Conservation (phyloP, 331 rosid genomes). For the Spiraea crenata region DNA sequence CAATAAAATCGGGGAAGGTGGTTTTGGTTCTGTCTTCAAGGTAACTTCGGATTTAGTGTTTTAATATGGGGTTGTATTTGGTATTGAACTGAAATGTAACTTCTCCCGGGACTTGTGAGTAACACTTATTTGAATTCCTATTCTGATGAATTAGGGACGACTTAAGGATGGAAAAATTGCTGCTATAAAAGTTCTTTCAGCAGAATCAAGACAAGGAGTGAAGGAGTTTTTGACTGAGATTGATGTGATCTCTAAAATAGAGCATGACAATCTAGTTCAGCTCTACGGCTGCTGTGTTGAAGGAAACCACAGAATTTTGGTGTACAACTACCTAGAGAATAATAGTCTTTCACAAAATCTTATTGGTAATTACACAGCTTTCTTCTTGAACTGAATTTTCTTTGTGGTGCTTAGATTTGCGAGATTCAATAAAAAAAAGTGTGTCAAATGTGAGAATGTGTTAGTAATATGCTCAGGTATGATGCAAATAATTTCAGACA, state of each 20-base stretch:
- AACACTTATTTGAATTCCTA: conserved; percentile 19
- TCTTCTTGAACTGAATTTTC: neutral
- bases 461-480: neutral
- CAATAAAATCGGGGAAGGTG: conserved; percentile 96
- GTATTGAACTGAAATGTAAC: conserved; percentile 8
- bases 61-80: neutral
- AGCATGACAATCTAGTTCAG: conserved; percentile 84
- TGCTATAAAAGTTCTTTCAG: conserved; percentile 91
- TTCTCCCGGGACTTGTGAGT: conserved; percentile 22
- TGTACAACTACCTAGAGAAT: conserved; percentile 91
- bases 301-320: conserved; percentile 66
- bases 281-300: conserved; percentile 88
- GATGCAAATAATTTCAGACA: neutral
- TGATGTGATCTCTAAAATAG: conserved; percentile 67
- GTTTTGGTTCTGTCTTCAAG: conserved; percentile 94
- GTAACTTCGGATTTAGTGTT: conserved; percentile 36
- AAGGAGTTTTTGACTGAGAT: conserved; percentile 94
- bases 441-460: neutral
- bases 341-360: conserved; percentile 80
- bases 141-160: conserved; percentile 59
- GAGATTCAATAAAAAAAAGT: neutral
- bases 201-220: conserved; percentile 86
- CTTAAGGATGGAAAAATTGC: conserved; percentile 81
- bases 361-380: conserved; percentile 48
- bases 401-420: neutral